Evolutionary conservation across 306 rosid genomes (phyloP).

Genomic region (Cyclanthera cordifolia): DNA sequence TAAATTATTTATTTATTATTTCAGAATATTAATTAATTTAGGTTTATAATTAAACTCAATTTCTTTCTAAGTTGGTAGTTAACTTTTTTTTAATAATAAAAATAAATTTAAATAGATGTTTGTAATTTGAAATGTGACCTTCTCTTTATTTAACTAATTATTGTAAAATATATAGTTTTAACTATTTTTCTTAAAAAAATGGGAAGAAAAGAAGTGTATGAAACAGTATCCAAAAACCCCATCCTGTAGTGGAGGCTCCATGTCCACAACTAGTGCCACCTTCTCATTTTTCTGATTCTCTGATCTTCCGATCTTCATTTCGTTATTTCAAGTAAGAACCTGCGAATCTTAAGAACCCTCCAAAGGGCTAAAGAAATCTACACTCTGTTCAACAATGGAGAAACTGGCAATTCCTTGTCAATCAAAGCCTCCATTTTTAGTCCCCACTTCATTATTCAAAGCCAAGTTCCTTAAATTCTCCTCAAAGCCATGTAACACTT

Average conservation of each 20-base stretch:
- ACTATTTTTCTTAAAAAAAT: too few relatives aligned
- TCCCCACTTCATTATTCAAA: conserved; percentile 20
- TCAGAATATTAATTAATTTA: too few relatives aligned
- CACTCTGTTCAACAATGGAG: conserved; percentile 29
- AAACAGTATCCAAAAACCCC: too few relatives aligned
- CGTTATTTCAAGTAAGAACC: neutral
- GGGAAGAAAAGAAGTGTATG: too few relatives aligned
- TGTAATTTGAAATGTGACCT: too few relatives aligned
- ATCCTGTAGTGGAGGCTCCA: neutral
- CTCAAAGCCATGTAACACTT: conserved; percentile 28
- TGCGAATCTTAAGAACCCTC: neutral
- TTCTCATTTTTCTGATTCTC: neutral
- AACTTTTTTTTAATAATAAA: too few relatives aligned
- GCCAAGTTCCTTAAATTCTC: conserved; percentile 26
- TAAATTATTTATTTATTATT: too few relatives aligned
- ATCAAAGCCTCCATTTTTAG: conserved; percentile 25
- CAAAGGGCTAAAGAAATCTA: neutral
- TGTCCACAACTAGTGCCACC: neutral
- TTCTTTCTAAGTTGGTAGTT: too few relatives aligned
- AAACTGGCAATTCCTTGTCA: conserved; percentile 34
- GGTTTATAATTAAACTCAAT: too few relatives aligned
- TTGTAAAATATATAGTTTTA: too few relatives aligned
- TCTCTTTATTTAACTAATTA: too few relatives aligned
- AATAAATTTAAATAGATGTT: too few relatives aligned
- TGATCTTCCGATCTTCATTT: neutral